Percentiles rank a stretch among this genome's conserved stretches.
Evolutionary conservation across 23 red algal species (phyloP).

Genomic region (Gracilaria vermiculophylla): DNA sequence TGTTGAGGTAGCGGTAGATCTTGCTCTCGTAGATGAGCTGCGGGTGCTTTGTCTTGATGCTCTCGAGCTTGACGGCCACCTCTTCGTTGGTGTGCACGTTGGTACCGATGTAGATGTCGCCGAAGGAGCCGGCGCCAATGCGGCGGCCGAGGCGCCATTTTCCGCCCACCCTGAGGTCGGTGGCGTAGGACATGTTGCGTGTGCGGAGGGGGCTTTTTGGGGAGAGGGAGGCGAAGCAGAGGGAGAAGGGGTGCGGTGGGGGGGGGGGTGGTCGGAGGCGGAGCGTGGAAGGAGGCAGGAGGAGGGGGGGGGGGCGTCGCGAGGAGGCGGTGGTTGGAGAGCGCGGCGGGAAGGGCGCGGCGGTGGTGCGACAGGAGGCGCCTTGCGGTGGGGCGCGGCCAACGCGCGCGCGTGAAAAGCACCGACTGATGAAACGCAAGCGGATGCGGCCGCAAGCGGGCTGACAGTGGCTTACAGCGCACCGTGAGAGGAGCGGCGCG

Average conservation of each 20-base stretch:
- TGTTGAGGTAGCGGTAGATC: conserved; percentile 98
- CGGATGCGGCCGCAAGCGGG: neutral
- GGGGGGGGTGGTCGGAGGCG: neutral
- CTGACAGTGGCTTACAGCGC: conserved; percentile 3
- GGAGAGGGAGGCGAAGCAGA: neutral
- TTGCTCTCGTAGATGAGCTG: conserved; percentile 99
- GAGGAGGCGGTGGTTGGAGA: neutral
- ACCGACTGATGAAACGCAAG: neutral
- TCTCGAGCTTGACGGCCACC: conserved; percentile 98
- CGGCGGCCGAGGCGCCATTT: conserved; percentile 96
- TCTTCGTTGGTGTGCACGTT: conserved; percentile 93
- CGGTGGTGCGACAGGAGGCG: no score
- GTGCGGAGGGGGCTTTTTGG: neutral
- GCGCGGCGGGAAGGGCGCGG: neutral
- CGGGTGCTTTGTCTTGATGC: conserved; percentile 92
- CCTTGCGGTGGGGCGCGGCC: no score
- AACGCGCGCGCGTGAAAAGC: conserved; percentile 23
- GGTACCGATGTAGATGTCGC: conserved; percentile 98
- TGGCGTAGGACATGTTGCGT: conserved; percentile 56
- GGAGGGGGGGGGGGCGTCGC: neutral
- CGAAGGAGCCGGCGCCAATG: conserved; percentile 98
- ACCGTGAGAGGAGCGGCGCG: neutral
- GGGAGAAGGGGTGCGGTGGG: neutral
- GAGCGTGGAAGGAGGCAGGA: neutral
- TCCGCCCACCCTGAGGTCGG: conserved; percentile 92